phyloP scores from a whole-genome alignment of 257 asterid genomes.

The Solanum boliviense region DNA sequence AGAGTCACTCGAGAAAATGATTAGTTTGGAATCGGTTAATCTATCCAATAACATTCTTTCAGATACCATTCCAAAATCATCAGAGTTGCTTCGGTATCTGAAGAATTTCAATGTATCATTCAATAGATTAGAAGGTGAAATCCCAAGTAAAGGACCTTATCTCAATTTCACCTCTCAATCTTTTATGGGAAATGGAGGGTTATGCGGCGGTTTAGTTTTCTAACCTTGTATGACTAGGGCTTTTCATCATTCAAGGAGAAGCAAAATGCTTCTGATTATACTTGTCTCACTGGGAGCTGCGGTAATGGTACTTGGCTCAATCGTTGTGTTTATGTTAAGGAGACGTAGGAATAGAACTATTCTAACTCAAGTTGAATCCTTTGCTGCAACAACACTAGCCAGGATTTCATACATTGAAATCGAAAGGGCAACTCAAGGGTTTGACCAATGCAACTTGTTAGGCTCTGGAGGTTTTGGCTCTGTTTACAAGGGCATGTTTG shows the following conservation, averaged over 20 bases:
- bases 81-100: conserved; percentile 11
- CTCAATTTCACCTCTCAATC: conserved; percentile 15
- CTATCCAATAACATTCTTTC: conserved; percentile 16
- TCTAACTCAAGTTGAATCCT: background rate
- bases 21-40: conserved; percentile 17
- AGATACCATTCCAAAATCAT: conserved; percentile 15
- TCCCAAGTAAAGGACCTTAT: conserved; percentile 24
- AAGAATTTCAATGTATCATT: conserved; percentile 11
- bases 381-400: background rate
- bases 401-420: background rate
- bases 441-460: background rate
- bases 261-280: background rate
- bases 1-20: conserved; percentile 15
- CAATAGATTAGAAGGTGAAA: conserved; percentile 21
- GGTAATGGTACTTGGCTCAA: background rate
- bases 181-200: conserved; percentile 8
- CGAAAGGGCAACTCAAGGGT: background rate
- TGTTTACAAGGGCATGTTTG: background rate
- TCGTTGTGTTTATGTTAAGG: background rate
- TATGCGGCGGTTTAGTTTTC: conserved; percentile 8
- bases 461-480: background rate
- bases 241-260: background rate
- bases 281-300: background rate
- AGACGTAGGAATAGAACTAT: background rate
- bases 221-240: background rate